phyloP scores from a whole-genome alignment of 257 asterid genomes.

The Pogostemon cablin region DNA sequence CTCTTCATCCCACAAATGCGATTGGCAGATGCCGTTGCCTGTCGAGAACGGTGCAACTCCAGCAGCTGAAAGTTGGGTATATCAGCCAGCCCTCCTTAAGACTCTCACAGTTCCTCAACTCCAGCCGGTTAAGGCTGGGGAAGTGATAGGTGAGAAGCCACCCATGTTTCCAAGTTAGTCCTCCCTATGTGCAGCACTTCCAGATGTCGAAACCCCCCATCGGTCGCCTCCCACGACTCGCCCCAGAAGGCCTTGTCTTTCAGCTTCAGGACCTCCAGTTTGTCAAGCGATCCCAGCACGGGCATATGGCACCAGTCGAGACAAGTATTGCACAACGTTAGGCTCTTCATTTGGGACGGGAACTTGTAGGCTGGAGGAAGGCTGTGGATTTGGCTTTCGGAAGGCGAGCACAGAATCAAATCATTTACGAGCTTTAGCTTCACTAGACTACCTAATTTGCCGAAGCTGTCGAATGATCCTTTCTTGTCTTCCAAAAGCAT shows the following conservation, averaged over 20 bases:
- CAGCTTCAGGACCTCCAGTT: slow-evolving; percentile 38
- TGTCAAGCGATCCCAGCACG: slow-evolving; percentile 28
- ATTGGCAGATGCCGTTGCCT: slow-evolving; percentile 29
- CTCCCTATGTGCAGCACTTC: slow-evolving; percentile 32
- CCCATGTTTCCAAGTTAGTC: slow-evolving; percentile 28
- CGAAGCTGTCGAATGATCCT: slow-evolving; percentile 39
- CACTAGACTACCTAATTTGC: slow-evolving; percentile 36
- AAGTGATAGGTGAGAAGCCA: slow-evolving; percentile 33
- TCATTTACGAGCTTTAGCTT: slow-evolving; percentile 47
- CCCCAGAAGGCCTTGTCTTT: slow-evolving; percentile 36
- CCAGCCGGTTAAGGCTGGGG: slow-evolving; percentile 31
- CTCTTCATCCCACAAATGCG: slow-evolving; percentile 1
- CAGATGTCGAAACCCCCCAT: slow-evolving; percentile 39
- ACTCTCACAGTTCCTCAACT: slow-evolving; percentile 33
- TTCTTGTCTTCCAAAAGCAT: slow-evolving; percentile 29
- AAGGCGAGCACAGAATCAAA: slow-evolving; percentile 20
- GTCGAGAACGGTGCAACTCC: slow-evolving; percentile 18
- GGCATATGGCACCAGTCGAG: slow-evolving; percentile 40
- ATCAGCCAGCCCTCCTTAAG: slow-evolving; percentile 33
- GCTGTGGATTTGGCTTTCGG: slow-evolving; percentile 12
- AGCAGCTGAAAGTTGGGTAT: slow-evolving; percentile 24
- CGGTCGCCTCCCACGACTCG: slow-evolving; percentile 21
- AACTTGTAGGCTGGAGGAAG: slow-evolving; percentile 39
- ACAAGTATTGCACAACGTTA: slow-evolving; percentile 33
- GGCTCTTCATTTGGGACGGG: slow-evolving; percentile 31